phyloP scores from a whole-genome alignment of 805 yeast genomes.

The Monosporozyma aerobia region DNA sequence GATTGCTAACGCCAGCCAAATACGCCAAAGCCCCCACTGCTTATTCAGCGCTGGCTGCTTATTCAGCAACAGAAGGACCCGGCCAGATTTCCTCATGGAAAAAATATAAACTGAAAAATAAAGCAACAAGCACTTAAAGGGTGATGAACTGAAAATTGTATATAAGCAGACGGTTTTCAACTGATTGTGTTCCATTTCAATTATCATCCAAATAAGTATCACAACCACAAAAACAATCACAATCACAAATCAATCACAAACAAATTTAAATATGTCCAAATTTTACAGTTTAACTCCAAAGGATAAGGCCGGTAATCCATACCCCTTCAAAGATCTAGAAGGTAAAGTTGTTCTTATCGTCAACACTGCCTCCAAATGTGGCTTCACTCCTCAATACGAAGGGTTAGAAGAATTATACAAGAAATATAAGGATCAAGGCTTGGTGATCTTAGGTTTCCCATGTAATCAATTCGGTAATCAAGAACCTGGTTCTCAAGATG shows the following conservation, averaged over 20 bases:
- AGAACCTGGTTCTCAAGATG: constrained; percentile 62
- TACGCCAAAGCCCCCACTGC: too few relatives aligned
- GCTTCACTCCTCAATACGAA: constrained; percentile 65
- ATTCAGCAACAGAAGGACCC: too few relatives aligned
- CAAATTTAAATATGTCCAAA: constrained; percentile 22
- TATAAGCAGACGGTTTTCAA: too few relatives aligned
- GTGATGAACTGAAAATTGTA: too few relatives aligned
- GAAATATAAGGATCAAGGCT: constrained; percentile 53
- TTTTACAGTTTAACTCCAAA: constrained; percentile 59
- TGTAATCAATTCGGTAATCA: constrained; percentile 83
- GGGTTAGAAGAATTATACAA: constrained; percentile 62
- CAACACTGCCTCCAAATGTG: constrained; percentile 83
- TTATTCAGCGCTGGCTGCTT: too few relatives aligned
- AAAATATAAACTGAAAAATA: too few relatives aligned
- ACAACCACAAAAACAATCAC: background rate
- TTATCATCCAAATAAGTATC: background rate
- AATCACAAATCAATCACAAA: background rate
- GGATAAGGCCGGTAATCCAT: constrained; percentile 50
- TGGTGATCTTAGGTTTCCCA: constrained; percentile 75
- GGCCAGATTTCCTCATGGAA: too few relatives aligned
- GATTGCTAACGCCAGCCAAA: too few relatives aligned
- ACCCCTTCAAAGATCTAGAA: constrained; percentile 49
- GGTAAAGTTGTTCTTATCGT: constrained; percentile 80
- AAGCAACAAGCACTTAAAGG: background rate
- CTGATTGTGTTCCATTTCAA: background rate